phyloP scores from a whole-genome alignment of 345 rosid genomes.

The Noccaea caerulescens region DNA sequence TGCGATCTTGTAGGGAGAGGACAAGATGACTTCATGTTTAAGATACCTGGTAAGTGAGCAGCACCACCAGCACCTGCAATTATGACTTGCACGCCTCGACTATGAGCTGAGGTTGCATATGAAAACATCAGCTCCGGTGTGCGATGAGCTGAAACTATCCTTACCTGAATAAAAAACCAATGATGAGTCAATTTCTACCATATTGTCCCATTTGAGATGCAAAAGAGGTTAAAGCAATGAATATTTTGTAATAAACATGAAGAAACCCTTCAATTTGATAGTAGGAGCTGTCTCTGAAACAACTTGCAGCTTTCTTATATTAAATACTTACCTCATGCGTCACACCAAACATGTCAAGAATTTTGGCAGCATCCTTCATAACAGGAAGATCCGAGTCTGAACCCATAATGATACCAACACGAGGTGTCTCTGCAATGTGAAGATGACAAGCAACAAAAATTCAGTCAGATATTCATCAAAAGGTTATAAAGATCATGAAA shows the following conservation, averaged over 20 bases:
- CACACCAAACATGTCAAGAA: constrained; percentile 69
- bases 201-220: not conserved
- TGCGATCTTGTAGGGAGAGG: not conserved
- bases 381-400: constrained; percentile 97
- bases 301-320: no score
- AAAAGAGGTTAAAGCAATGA: not conserved
- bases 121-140: constrained; percentile 88
- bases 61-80: constrained; percentile 99
- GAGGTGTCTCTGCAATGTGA: constrained; percentile 58
- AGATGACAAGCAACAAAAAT: constrained; percentile 22
- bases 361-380: constrained; percentile 89
- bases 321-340: constrained; percentile 63
- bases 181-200: not conserved
- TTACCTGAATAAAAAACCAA: constrained; percentile 53
- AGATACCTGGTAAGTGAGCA: constrained; percentile 84
- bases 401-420: constrained; percentile 94
- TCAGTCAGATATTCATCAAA: constrained; percentile 5
- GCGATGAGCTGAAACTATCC: constrained; percentile 89
- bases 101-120: constrained; percentile 75
- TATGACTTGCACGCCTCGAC: constrained; percentile 75
- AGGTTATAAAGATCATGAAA: not conserved
- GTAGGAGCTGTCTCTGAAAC: no score
- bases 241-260: not conserved
- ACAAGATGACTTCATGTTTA: no score
- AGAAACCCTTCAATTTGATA: not conserved